Evolutionary conservation across 108 stramenopile genomes (phyloP), one percentile per base, ranked within the genome.

Genomic region (Conticribra guillardii): DNA sequence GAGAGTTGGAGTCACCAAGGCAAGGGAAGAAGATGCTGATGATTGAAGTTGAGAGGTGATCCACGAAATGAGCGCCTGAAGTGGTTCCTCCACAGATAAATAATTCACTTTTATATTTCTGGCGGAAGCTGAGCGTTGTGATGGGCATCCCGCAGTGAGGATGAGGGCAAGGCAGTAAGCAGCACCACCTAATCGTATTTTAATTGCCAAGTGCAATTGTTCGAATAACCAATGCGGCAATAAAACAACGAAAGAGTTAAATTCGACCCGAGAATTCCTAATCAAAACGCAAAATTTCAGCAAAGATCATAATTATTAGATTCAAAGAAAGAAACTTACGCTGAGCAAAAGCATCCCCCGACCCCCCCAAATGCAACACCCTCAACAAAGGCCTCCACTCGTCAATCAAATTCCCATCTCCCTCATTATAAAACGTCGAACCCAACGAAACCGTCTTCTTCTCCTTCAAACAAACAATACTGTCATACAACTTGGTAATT

Each of bases 1-100:
- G 34, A 91, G 77, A 26, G 87, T 83, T 11, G 90, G 85, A 24
- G 90, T 89, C 22, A 91, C 86, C 23, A 87, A 56, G 4, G 85
- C 67, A 44, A 91, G 60, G 1, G 87, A 91, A 1, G 73, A 67
- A 15, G 60, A 53, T 16, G 76, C 61, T 22, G 83, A 83, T 32
- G 82, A 76, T 59, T 88, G 87, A 16, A 91, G 77, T 69, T 88
- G 87, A 33, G 82, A 85, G 3, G 86, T 81, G 21, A 88, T 74
- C 90, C 90, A 91, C 2, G 87, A 86, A 46, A 88, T 69, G 24
- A 91, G 70, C 33, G 82, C 77, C 53, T 82, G 82, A 14, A 85
- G 65, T 1, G 86, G 72, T 41, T 88, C 84, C 48, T 80, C 41
- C 22, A 83, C 78, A 4, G 73, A 80, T 19, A 64, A 19, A 32